Evolutionary conservation across 345 rosid species (phyloP).

Genomic region (Boechera divaricarpa): DNA sequence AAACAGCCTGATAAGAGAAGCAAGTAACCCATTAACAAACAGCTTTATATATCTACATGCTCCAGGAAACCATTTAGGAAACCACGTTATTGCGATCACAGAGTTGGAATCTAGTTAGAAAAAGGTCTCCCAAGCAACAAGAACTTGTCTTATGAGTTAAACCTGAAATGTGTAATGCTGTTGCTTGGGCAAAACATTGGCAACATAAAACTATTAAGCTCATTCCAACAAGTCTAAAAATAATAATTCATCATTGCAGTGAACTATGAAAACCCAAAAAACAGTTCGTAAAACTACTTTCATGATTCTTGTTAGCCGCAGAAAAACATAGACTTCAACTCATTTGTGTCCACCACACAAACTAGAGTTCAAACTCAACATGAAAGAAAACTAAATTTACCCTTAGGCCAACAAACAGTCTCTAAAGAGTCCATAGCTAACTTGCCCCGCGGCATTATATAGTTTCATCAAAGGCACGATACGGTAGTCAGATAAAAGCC

Average conservation of each 20-base stretch:
- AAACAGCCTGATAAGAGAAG: constrained; percentile 60
- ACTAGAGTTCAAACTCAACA: neutral
- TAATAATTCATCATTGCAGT: neutral
- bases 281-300: constrained; percentile 16
- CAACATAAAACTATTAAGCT: neutral
- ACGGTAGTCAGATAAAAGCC: constrained; percentile 36
- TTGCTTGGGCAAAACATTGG: constrained; percentile 24
- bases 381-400: constrained; percentile 45
- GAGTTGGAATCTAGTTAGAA: constrained; percentile 8
- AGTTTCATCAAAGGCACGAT: constrained; percentile 48
- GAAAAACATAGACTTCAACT: neutral
- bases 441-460: constrained; percentile 59
- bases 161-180: neutral
- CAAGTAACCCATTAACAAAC: constrained; percentile 40
- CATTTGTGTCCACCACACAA: constrained; percentile 1
- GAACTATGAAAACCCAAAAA: constrained; percentile 2
- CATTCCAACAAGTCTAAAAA: neutral
- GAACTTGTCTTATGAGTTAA: neutral
- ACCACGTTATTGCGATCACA: neutral
- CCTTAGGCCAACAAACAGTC: constrained; percentile 52
- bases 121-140: neutral
- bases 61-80: neutral
- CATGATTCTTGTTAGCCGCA: neutral
- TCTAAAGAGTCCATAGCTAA: constrained; percentile 55
- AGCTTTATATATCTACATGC: neutral